Base-by-base conservation (phyloP, 1,284 basidiomycete genomes). In the Tilletia horrida region DNA sequence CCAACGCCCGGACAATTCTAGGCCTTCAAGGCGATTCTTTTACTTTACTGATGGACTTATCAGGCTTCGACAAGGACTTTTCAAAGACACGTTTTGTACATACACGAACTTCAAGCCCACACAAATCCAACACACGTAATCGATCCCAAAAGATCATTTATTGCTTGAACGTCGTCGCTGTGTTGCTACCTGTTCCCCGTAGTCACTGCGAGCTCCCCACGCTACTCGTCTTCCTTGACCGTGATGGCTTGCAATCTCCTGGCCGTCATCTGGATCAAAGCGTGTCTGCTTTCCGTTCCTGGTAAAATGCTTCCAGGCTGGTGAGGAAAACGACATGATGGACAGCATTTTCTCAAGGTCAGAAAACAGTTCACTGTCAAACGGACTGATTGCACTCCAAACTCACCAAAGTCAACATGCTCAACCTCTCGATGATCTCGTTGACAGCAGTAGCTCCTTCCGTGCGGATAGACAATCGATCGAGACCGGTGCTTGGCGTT, bases 391-490 rank as follows among this genome's bases (percentile, higher is more conserved):
- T 16, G 27, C 7, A 11, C 4, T 40, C 35, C 35, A 40, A 40
- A 65, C 64, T 40, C 27, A 65, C 44, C 42, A 66, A 48, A 18
- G 63, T 47, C 45, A 77, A 64, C 27, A 40, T 29, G 31, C 55
- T 59, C 3, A 59, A 27, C 21, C 55, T 31, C 55, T 59, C 55
- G n/a, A 59, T 59, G 4, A 40, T 35, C 29, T 59, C 55, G 29
- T 59, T 59, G 27, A 59, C 55, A 16, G 63, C 71, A 73, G 3
- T 72, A 71, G 45, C 73, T 67, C 67, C 72, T 71, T 45, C 75
- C 71, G n/a, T 75, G 72, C 18, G 76, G 40, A 72, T 48, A 45
- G 76, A 63, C 35, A 66, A 45, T 25, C 71, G 68, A 1, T 69
- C 70, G 16, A 74, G 55, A 25, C 68, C 70, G 18, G 25, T 64